A percentile compares a stretch with the other conserved stretches of the same genome.
Evolutionary conservation across 768 basidiomycete genomes (phyloP).

Genomic region (Tulasnella sp.): DNA sequence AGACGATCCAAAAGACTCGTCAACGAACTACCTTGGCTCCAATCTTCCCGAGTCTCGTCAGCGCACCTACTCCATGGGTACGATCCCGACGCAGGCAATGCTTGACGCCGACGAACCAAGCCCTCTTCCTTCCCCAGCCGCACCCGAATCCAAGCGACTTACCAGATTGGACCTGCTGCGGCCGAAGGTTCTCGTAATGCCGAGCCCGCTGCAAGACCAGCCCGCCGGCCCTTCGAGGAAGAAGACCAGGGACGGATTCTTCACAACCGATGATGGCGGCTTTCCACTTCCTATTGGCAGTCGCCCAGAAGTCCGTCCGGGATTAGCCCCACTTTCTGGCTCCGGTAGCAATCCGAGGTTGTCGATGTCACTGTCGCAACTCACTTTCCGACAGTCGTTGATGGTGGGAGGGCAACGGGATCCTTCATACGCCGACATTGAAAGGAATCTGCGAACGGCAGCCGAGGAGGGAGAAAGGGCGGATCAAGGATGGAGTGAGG

Average conservation of each 20-base stretch:
- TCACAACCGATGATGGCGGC: conserved; percentile 57
- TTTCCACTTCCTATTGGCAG: conserved; percentile 69
- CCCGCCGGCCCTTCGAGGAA: conserved; percentile 29
- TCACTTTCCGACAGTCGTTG: conserved; percentile 80
- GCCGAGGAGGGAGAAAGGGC: conserved; percentile 73
- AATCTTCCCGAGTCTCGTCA: background rate
- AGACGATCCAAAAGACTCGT: background rate
- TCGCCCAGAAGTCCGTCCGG: conserved; percentile 22
- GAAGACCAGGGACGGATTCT: conserved; percentile 48
- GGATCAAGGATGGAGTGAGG: conserved; percentile 45
- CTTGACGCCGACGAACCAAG: conserved; percentile 53
- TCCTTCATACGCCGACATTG: conserved; percentile 58
- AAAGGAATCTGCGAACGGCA: conserved; percentile 62
- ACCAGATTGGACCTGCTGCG: conserved; percentile 66
- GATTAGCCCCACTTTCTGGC: conserved; percentile 41
- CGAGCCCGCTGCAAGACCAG: conserved; percentile 68
- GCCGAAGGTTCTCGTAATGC: conserved; percentile 94
- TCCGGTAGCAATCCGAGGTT: conserved; percentile 75
- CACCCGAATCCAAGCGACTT: conserved; percentile 38
- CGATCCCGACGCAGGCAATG: conserved; percentile 61
- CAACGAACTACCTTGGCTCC: conserved; percentile 8
- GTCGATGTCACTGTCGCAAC: conserved; percentile 71
- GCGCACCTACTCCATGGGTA: conserved; percentile 40
- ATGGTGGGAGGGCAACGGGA: conserved; percentile 64
- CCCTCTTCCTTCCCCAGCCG: conserved; percentile 38